phyloP scores from a whole-genome alignment of 1,139 yeast species.

The Suhomyces bolitotheri region DNA sequence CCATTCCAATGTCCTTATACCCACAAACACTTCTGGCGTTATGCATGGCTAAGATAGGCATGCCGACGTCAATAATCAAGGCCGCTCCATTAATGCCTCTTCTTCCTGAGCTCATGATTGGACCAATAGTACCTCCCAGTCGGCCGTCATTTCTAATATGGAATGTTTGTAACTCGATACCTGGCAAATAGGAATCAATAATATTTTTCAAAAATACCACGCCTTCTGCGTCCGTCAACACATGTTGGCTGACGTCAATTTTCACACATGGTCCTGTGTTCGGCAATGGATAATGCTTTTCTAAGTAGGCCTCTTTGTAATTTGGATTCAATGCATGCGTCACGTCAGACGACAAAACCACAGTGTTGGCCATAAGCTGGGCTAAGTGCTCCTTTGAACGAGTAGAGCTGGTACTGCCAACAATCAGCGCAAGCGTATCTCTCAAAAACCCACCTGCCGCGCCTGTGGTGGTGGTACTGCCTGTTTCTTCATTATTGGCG shows the following conservation, averaged over 20 bases:
- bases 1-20: slow-evolving; percentile 45
- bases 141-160: slow-evolving; percentile 47
- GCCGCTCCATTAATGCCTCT: slow-evolving; percentile 37
- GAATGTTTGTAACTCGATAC: slow-evolving; percentile 39
- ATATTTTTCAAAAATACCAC: slow-evolving; percentile 23
- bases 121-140: slow-evolving; percentile 51
- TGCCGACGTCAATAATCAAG: slow-evolving; percentile 44
- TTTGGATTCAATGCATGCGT: slow-evolving; percentile 51
- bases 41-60: slow-evolving; percentile 50
- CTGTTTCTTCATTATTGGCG: slow-evolving; percentile 48
- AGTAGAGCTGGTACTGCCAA: slow-evolving; percentile 5
- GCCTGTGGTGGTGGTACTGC: slow-evolving; percentile 45
- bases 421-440: slow-evolving; percentile 17
- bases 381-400: slow-evolving; percentile 12
- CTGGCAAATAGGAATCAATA: slow-evolving; percentile 22
- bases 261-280: slow-evolving; percentile 44
- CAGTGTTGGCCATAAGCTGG: slow-evolving; percentile 19
- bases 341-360: slow-evolving; percentile 47
- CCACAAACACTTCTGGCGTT: slow-evolving; percentile 46
- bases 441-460: slow-evolving; percentile 36
- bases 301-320: slow-evolving; percentile 37
- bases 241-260: slow-evolving; percentile 44
- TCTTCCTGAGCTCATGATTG: slow-evolving; percentile 36
- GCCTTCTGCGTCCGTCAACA: slow-evolving; percentile 46
- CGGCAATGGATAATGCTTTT: slow-evolving; percentile 42